A percentile compares a stretch with the other conserved stretches of the same genome.
These are phyloP conservation scores for Pluteus cervinus DNA, from an alignment of 768 basidiomycete species.

Conservation along the genomic window DNA sequence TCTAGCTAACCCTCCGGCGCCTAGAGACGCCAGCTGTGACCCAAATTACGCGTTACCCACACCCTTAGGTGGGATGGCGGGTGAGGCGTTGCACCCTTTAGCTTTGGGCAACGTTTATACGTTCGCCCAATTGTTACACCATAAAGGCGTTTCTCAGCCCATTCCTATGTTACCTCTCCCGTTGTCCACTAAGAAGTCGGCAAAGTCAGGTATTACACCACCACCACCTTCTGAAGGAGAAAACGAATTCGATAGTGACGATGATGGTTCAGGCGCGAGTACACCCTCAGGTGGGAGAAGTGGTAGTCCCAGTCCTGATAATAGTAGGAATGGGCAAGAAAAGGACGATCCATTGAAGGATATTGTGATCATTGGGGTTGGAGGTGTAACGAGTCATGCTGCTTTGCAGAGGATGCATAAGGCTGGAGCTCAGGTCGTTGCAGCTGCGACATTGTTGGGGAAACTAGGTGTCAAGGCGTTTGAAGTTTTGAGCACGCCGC, in stretches of 20 bases:
- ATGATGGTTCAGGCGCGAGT: too few species aligned
- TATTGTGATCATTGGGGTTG: conserved; percentile 72
- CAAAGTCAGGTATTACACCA: too few species aligned
- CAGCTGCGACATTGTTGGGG: conserved; percentile 47
- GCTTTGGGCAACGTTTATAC: conserved; percentile 74
- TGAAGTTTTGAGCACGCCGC: conserved; percentile 35
- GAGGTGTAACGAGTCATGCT: conserved; percentile 63
- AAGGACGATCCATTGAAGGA: conserved; percentile 29
- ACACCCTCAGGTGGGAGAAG: too few species aligned
- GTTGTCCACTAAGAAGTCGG: too few species aligned
- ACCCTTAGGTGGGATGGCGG: conserved; percentile 67
- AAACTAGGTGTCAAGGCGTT: conserved; percentile 50
- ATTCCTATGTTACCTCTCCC: too few species aligned
- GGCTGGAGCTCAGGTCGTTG: conserved; percentile 72
- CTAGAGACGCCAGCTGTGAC: conserved; percentile 2
- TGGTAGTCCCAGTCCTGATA: too few species aligned
- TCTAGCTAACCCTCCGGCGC: background rate
- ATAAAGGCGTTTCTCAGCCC: conserved; percentile 27
- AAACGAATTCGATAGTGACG: too few species aligned
- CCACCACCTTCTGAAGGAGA: too few species aligned
- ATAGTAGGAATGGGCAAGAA: too few species aligned
- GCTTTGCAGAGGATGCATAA: conserved; percentile 63
- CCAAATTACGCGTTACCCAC: conserved; percentile 55
- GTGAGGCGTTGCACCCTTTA: conserved; percentile 68
- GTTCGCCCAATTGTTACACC: conserved; percentile 46